Evolutionary conservation across 768 basidiomycete species (phyloP).

Genomic region (Macrolepiota fuliginosa): DNA sequence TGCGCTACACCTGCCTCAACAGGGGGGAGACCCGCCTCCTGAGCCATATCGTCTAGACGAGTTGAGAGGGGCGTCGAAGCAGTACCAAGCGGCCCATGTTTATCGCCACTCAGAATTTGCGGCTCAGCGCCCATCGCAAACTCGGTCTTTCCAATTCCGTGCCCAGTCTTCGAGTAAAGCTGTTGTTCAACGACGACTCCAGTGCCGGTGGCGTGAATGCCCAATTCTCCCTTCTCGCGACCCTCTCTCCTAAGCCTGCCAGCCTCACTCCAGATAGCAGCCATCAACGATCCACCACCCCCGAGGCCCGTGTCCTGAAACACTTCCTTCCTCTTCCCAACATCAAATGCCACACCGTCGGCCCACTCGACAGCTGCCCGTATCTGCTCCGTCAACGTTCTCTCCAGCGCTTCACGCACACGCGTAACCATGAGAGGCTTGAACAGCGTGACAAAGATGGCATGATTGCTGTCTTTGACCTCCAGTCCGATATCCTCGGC

Average conservation of each 20-base stretch:
- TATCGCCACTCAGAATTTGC: slow-evolving; percentile 66
- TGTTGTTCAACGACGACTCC: slow-evolving; percentile 58
- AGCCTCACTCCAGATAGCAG: slow-evolving; percentile 68
- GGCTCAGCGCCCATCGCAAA: slow-evolving; percentile 75
- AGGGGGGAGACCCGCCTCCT: slow-evolving; percentile 27
- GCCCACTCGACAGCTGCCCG: slow-evolving; percentile 46
- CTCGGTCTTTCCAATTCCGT: slow-evolving; percentile 22
- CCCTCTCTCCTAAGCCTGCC: slow-evolving; percentile 49
- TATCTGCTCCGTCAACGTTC: slow-evolving; percentile 54
- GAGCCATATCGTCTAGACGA: slow-evolving; percentile 28
- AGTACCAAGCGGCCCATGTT: slow-evolving; percentile 63
- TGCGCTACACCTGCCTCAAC: slow-evolving; percentile 20
- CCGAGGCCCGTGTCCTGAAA: slow-evolving; percentile 63
- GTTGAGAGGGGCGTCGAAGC: slow-evolving; percentile 41
- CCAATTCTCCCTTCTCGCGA: slow-evolving; percentile 32
- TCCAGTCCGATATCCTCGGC: slow-evolving; percentile 53
- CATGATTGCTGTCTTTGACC: slow-evolving; percentile 62
- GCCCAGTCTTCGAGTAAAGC: slow-evolving; percentile 21
- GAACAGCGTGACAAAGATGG: slow-evolving; percentile 59
- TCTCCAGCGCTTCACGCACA: slow-evolving; percentile 60
- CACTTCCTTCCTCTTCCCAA: slow-evolving; percentile 54
- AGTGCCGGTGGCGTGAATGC: slow-evolving; percentile 57
- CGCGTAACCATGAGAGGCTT: slow-evolving; percentile 57
- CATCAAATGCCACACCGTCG: slow-evolving; percentile 60
- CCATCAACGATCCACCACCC: slow-evolving; percentile 45